Evolutionary conservation across 2,329 filamentous ascomycete species (phyloP), one percentile per base, ranked within the genome.

Genomic region (Huntiella bhutanensis): DNA sequence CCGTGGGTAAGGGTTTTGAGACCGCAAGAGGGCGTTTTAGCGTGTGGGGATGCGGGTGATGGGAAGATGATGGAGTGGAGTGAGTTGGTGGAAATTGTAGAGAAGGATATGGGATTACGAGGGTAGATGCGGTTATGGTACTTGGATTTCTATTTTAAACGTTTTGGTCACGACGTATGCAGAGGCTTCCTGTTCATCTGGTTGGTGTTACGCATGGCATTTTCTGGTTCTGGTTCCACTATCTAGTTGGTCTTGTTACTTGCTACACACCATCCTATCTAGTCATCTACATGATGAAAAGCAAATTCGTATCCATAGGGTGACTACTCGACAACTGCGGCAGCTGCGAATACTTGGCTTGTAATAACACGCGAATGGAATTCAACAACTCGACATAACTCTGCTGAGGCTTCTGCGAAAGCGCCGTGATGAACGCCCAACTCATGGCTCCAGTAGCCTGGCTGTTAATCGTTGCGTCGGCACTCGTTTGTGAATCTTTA

Each of bases 381-480:
- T 91, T 92, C 52, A 94, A 69, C 51, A 94, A 65, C 65, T 91
- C 78, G 43, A 93, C 81, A 58, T 94, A 94, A 64, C 82, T 91
- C 66, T 93, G 85, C 59, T 91, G 80, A 1, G 83, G 82, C 58
- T 88, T 88, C 67, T 86, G 83, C 68, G 80, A 82, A 55, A 93
- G 70, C 17, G 84, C 77, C 3, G 71, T 75, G 59, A 94, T 85
- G 60, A 94, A 94, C 4, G 86, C 86, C 75, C 80, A 92, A 4
- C 82, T 88, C 85, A 94, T 93, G 59, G 86, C 86, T 47, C 86
- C 86, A 0, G 86, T 93, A 39, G 86, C 85, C 63, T 93, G 72
- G 51, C 82, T 79, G 16, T 69, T 73, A 53, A 93, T 92, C 33
- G 75, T 79, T 11, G 86, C 84, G 60, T 94, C 86, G 62, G 82